Base-by-base conservation (phyloP, 768 basidiomycete species). In the Suillus variegatus region DNA sequence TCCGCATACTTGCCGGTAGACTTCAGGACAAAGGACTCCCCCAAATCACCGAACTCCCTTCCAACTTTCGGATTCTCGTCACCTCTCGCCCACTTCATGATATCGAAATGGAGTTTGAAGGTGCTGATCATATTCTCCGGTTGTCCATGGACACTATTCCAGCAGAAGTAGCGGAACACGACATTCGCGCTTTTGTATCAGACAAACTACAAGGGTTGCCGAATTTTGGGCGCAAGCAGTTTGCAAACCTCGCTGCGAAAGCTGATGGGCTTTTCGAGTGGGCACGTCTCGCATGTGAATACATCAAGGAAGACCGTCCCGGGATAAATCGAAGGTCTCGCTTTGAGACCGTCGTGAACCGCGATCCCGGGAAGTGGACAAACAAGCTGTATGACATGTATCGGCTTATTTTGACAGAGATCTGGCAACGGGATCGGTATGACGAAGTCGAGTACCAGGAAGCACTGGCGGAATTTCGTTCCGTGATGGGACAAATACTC, bases 1-100 rank as follows among this genome's bases (percentile, higher is more conserved):
- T 80, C 8, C 32, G 49, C 6, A 55, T 68, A 36, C 22, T 77
- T 38, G 28, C 65, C 0, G 41, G 47, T 7, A 55, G 18, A 57
- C 51, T 52, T 52, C 25, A 28, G 51, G 1, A 52, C 25, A 4
- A 52, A 8, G 51, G 51, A 2, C 25, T 52, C 18, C 51, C 51
- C 16, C 3, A 28, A 20, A 41, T 56, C 6, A 43, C 32, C 1
- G 28, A 55, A 56, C 67, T 68, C 18, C 67, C 67, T 7, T 18
- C 61, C 3, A 55, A 54, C 62, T 63, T 63, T 36, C 47, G 67
- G 8, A 28, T 68, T 49, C 41, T 68, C 20, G 18, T 68, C 16
- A 68, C 67, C 14, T 43, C 62, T 14, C 67, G 67, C 38, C 61
- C 62, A 4, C 51, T 64, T 13, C 35, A 5, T 1, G 67, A 68